phyloP scores from a whole-genome alignment of 1,139 yeast genomes.

The Nakaseomyces glabratus region DNA sequence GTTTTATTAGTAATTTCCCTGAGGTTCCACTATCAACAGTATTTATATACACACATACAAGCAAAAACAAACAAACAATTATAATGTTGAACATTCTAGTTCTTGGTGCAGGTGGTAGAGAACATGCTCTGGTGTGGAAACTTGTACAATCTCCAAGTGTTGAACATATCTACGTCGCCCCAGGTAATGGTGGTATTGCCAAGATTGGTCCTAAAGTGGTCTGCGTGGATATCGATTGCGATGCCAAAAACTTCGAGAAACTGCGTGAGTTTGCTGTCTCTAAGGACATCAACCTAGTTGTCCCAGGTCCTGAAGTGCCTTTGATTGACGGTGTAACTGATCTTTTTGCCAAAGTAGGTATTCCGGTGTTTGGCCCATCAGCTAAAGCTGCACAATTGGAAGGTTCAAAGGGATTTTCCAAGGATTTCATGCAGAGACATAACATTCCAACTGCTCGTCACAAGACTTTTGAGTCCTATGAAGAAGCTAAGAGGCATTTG shows the following conservation, averaged over 20 bases:
- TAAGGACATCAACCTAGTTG: slow-evolving; percentile 60
- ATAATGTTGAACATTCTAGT: slow-evolving; percentile 67
- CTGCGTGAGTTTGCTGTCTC: slow-evolving; percentile 61
- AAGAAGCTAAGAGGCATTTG: slow-evolving; percentile 65
- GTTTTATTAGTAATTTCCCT: no score
- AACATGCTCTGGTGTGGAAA: slow-evolving; percentile 94
- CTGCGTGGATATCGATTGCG: slow-evolving; percentile 52
- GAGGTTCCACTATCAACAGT: no score
- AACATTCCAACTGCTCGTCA: slow-evolving; percentile 90
- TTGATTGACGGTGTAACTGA: slow-evolving; percentile 84
- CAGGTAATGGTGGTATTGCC: slow-evolving; percentile 94
- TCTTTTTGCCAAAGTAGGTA: slow-evolving; percentile 64
- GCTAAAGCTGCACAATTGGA: slow-evolving; percentile 89
- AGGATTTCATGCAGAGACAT: slow-evolving; percentile 87
- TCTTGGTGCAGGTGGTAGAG: slow-evolving; percentile 98
- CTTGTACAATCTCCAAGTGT: slow-evolving; percentile 71
- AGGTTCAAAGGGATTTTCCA: slow-evolving; percentile 93
- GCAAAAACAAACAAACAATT: no score
- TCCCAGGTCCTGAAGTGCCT: slow-evolving; percentile 99
- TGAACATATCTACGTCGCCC: slow-evolving; percentile 74
- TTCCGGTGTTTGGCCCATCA: slow-evolving; percentile 94
- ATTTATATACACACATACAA: no score
- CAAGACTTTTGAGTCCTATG: slow-evolving; percentile 68
- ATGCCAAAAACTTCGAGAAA: slow-evolving; percentile 49
- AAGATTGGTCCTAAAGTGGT: slow-evolving; percentile 53